phyloP scores from a whole-genome alignment of 2,329 filamentous ascomycete species.

The Fusarium sp. region DNA sequence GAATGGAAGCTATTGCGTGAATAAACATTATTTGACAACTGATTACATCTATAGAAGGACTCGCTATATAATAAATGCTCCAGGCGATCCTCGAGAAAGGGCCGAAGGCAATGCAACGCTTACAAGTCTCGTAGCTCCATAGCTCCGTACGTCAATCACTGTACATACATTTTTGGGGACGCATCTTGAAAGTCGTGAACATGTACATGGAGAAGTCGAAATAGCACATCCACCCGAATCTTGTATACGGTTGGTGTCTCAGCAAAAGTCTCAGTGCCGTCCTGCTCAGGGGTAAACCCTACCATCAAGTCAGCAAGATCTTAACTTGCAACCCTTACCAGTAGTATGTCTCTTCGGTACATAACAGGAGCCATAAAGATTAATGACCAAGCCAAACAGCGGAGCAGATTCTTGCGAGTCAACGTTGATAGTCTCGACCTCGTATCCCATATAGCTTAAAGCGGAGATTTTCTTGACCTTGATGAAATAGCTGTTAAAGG shows the following conservation, averaged over 20 bases:
- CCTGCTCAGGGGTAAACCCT: slow-evolving; percentile 17
- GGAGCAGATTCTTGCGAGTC: background rate
- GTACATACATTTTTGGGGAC: background rate
- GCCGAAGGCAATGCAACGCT: background rate
- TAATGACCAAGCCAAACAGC: background rate
- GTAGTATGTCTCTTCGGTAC: background rate
- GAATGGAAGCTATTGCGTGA: background rate
- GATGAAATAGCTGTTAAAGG: slow-evolving; percentile 23
- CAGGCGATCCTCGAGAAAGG: background rate
- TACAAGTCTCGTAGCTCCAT: background rate
- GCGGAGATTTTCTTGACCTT: slow-evolving; percentile 6
- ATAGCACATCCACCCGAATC: background rate
- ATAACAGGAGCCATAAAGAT: background rate
- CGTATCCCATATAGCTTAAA: slow-evolving; percentile 1
- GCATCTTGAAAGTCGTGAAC: background rate
- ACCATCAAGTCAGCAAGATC: slow-evolving; percentile 32
- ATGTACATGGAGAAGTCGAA: background rate
- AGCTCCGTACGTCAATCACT: background rate
- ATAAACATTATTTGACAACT: slow-evolving; percentile 7
- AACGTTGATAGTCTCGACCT: background rate
- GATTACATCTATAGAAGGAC: background rate
- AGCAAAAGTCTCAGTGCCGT: slow-evolving; percentile 1
- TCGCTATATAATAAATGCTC: background rate
- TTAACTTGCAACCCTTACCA: slow-evolving; percentile 40
- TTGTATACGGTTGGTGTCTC: background rate